Conservation (phyloP, 768 basidiomycete species). For the Kondoa malvinella region DNA sequence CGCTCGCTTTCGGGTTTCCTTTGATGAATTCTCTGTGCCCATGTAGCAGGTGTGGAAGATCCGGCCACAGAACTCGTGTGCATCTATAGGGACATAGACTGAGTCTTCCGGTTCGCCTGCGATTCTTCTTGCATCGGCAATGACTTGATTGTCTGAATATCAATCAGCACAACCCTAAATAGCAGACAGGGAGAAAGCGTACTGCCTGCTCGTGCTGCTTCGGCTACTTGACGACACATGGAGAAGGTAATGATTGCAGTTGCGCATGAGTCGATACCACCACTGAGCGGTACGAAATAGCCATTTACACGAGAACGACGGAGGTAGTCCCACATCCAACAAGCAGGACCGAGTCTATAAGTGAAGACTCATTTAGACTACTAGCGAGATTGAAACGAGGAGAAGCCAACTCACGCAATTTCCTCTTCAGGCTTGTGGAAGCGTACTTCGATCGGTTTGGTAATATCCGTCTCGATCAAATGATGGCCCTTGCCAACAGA, state of each 20-base stretch:
- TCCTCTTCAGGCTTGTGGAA: constrained; percentile 90
- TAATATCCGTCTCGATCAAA: constrained; percentile 39
- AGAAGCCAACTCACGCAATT: constrained; percentile 57
- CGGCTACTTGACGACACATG: constrained; percentile 80
- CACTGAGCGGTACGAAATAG: constrained; percentile 86
- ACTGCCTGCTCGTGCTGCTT: constrained; percentile 62
- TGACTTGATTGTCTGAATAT: constrained; percentile 56
- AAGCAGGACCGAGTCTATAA: constrained; percentile 76
- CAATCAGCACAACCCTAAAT: constrained; percentile 7
- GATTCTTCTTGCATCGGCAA: constrained; percentile 76
- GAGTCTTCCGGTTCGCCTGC: constrained; percentile 67
- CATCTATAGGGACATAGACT: constrained; percentile 64
- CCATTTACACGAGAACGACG: constrained; percentile 82
- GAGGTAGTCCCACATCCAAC: constrained; percentile 99
- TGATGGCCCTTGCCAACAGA: constrained; percentile 54
- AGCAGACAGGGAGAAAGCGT: neutral
- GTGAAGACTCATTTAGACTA: constrained; percentile 8
- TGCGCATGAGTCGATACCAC: constrained; percentile 93
- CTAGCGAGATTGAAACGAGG: neutral
- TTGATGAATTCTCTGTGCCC: constrained; percentile 91
- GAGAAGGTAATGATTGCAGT: constrained; percentile 90
- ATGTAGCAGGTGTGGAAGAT: constrained; percentile 98
- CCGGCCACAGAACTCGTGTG: constrained; percentile 63
- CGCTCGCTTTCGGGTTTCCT: constrained; percentile 67
- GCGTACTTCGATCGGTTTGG: constrained; percentile 39